Conservation (phyloP, 495 filamentous ascomycete genomes). For the Apiosordaria backusii region DNA sequence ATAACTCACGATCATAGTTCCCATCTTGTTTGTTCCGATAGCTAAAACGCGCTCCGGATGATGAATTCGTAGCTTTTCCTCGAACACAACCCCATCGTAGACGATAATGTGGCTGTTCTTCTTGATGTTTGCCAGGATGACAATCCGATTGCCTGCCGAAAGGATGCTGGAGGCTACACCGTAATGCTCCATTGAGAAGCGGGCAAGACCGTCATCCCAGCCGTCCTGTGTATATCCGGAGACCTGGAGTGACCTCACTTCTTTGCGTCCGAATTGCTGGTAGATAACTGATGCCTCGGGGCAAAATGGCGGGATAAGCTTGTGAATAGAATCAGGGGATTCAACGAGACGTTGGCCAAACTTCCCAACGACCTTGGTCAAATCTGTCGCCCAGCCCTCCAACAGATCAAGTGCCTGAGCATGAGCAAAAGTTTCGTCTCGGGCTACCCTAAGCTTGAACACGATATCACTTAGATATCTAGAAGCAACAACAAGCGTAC, state of each 20-base stretch:
- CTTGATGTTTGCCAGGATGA: not conserved
- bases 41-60: not conserved
- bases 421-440: too few species aligned
- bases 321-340: not conserved
- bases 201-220: not conserved
- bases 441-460: too few species aligned
- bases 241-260: not conserved
- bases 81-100: not conserved
- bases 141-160: not conserved
- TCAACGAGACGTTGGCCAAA: not conserved
- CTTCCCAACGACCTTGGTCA: slow-evolving; percentile 1
- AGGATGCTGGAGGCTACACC: not conserved
- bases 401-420: too few species aligned
- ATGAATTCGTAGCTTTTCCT: not conserved
- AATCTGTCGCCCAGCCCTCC: not conserved
- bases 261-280: not conserved
- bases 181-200: not conserved
- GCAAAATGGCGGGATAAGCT: not conserved
- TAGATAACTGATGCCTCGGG: not conserved
- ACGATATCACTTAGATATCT: not conserved
- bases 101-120: not conserved
- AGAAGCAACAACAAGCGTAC: not conserved
- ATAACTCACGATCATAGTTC: not conserved
- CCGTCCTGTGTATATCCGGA: not conserved
- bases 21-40: not conserved